Evolutionary conservation across 2,329 filamentous ascomycete species (phyloP).

Genomic region (Penicillium psychrosexuale): DNA sequence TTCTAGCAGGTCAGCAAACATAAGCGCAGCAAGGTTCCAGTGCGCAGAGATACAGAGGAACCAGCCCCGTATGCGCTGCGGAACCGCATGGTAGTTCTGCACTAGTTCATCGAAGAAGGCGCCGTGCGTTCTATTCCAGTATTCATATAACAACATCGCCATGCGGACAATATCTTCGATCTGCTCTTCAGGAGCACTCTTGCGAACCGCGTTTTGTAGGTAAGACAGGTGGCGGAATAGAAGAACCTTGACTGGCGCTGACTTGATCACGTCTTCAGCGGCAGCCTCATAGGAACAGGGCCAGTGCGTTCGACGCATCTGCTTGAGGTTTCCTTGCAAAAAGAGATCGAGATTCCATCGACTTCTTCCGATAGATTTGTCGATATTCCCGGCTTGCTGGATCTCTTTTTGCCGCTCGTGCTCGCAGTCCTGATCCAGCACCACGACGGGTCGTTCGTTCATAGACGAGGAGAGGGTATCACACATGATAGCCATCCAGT

Average conservation of each 20-base stretch:
- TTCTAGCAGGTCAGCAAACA: neutral
- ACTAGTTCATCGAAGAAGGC: neutral
- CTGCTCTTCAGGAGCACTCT: neutral
- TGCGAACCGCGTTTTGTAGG: neutral
- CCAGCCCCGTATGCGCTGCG: neutral
- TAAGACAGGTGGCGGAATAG: neutral
- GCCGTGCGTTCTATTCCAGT: neutral
- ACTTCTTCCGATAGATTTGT: neutral
- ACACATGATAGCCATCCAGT: neutral
- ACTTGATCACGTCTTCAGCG: neutral
- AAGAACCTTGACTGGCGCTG: neutral
- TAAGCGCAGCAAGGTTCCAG: neutral
- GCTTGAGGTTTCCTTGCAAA: neutral
- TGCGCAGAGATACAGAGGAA: neutral
- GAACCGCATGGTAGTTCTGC: neutral
- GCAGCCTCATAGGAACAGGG: neutral
- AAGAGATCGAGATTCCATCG: neutral
- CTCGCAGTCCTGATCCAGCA: neutral
- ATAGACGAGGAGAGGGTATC: neutral
- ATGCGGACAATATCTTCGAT: neutral
- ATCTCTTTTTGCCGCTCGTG: neutral
- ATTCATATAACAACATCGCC: neutral
- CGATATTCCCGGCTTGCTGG: neutral
- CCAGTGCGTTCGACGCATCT: neutral
- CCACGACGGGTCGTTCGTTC: neutral